These are phyloP conservation scores for Nigrospora oryzae DNA, from an alignment of 2,329 filamentous ascomycete species.

Conservation along the genomic window DNA sequence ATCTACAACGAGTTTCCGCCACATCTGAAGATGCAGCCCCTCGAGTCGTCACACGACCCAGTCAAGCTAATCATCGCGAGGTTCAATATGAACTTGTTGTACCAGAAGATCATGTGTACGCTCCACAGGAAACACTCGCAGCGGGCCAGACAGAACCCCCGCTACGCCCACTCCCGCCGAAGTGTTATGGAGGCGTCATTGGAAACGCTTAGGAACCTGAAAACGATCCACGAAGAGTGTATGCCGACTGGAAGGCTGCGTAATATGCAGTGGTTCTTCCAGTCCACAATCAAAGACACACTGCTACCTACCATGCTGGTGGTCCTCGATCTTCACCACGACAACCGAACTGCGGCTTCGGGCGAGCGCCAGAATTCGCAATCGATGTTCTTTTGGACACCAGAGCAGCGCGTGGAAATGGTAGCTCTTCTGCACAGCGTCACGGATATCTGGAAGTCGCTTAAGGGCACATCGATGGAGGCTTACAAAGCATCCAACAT, in stretches of 20 bases:
- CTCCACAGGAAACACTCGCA: conserved; percentile 81
- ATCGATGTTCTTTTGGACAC: conserved; percentile 46
- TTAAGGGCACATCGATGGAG: conserved; percentile 74
- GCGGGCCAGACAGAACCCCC: conserved; percentile 67
- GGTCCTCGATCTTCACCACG: conserved; percentile 72
- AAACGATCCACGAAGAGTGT: conserved; percentile 66
- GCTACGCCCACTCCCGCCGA: conserved; percentile 76
- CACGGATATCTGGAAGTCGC: conserved; percentile 69
- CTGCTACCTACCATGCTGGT: conserved; percentile 79
- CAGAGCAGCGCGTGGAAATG: conserved; percentile 64
- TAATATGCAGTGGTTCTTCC: conserved; percentile 70
- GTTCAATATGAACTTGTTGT: conserved; percentile 76
- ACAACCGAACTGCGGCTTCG: conserved; percentile 39
- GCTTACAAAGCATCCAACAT: conserved; percentile 79
- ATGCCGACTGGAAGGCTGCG: conserved; percentile 58
- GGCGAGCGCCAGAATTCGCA: conserved; percentile 29
- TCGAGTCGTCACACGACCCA: conserved; percentile 72
- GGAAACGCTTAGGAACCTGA: conserved; percentile 70
- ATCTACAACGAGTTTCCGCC: conserved; percentile 64
- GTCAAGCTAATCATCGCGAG: conserved; percentile 80
- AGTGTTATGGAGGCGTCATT: conserved; percentile 82
- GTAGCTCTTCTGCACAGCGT: conserved; percentile 64
- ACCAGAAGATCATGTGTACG: conserved; percentile 81
- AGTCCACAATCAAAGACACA: conserved; percentile 75
- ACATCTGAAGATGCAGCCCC: conserved; percentile 65